Evolutionary conservation across 768 basidiomycete species (phyloP).

Genomic region (Leccinum sublutescens): DNA sequence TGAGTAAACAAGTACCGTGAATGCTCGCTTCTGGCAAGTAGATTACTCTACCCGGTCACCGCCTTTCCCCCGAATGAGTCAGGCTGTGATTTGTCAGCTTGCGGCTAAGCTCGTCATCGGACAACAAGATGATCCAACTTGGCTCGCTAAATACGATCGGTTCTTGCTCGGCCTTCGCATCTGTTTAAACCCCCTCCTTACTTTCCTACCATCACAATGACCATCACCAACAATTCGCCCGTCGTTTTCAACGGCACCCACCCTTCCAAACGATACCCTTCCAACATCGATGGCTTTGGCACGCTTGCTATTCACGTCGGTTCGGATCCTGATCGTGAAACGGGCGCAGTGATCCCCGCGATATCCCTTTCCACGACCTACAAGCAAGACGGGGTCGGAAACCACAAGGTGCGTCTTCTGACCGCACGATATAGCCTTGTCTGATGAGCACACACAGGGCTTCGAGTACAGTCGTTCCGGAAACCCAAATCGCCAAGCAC

Average conservation of each 20-base stretch:
- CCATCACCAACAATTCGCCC: conserved; percentile 8
- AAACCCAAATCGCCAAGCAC: conserved; percentile 51
- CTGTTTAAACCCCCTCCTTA: conserved; percentile 2
- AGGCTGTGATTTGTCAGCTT: conserved; percentile 12
- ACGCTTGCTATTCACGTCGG: conserved; percentile 88
- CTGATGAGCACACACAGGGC: conserved; percentile 44
- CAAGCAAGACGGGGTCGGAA: conserved; percentile 75
- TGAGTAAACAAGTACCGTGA: background rate
- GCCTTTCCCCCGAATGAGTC: background rate
- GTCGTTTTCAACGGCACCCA: background rate
- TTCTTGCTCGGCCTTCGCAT: background rate
- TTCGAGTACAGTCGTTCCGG: conserved; percentile 91
- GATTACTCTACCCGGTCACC: background rate
- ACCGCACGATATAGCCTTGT: background rate
- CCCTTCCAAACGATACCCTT: conserved; percentile 10
- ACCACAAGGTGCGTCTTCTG: conserved; percentile 54
- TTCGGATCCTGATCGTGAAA: conserved; percentile 66
- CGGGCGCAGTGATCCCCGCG: conserved; percentile 86
- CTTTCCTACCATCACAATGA: conserved; percentile 17
- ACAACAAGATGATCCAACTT: background rate
- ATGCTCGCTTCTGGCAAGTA: background rate
- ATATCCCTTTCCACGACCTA: conserved; percentile 93
- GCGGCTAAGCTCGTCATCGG: background rate
- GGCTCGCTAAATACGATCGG: background rate
- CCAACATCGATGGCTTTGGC: conserved; percentile 55